Base-by-base conservation (phyloP, 805 yeast species). In the Yamadazyma ubonensis region DNA sequence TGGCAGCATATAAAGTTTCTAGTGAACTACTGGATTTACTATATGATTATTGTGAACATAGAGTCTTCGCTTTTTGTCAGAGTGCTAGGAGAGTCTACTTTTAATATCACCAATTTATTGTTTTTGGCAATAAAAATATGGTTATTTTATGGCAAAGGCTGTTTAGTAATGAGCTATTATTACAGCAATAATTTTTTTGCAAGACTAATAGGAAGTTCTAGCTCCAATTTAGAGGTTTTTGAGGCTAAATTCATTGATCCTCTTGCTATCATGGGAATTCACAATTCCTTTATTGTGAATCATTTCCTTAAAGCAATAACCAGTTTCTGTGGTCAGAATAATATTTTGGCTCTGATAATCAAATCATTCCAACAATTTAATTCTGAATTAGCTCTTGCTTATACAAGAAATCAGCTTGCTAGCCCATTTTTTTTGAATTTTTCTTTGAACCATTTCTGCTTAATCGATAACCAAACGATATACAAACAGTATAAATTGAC, bases 91-190 rank as follows among this genome's bases (percentile, higher is more conserved):
- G 23, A 36, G 6, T 41, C 53, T 2, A 19, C 35, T 8, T 38
- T 41, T 8, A 47, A 50, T 25, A 20, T 39, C 6, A 30, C 39
- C 1, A 14, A 39, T 7, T n/a, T 41, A 2, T 8, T 39, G 9
- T 44, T 48, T 31, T 39, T 43, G 9, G 30, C 30, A 1, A 15
- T 47, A 4, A 53, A 49, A 33, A 7, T 49, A 11, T 56, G 61
- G 61, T 43, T 56, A 8, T 55, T 56, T 32, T 56, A 50, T 35
- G 48, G 51, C 18, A 55, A 53, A 40, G 61, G 61, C 1, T 56
- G 61, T 38, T 38, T 56, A 16, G 43, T 56, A 2, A n/a, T 54
- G 11, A 52, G 46, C 28, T 43, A 55, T 25, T 52, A 39, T 30
- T 52, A 48, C 33, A 18, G 41, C 5, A 38, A 41, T 12, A 30